Conservation (phyloP, 2,329 filamentous ascomycete genomes). For the Hypoxylon sp. region DNA sequence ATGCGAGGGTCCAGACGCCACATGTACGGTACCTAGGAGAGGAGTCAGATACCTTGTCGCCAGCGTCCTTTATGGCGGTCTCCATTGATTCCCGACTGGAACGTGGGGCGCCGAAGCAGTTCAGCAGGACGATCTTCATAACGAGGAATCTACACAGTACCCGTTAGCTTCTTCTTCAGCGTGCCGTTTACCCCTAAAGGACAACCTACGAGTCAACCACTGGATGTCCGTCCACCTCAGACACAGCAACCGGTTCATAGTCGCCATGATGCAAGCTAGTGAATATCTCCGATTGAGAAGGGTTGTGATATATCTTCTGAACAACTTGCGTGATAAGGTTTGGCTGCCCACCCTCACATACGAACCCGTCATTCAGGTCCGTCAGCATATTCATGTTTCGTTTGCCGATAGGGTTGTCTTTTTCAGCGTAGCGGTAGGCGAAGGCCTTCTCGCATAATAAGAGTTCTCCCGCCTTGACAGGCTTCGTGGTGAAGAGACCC, state of each 20-base stretch:
- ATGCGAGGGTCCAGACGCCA: slow-evolving; percentile 65
- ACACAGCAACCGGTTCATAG: slow-evolving; percentile 54
- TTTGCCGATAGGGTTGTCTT: slow-evolving; percentile 35
- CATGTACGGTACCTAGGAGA: slow-evolving; percentile 45
- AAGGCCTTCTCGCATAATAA: slow-evolving; percentile 72
- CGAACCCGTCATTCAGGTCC: slow-evolving; percentile 54
- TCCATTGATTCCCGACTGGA: slow-evolving; percentile 36
- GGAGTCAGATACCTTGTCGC: too few relatives aligned
- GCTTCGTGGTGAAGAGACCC: slow-evolving; percentile 66
- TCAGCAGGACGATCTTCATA: slow-evolving; percentile 59
- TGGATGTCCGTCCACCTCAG: slow-evolving; percentile 56
- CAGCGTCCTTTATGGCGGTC: too few relatives aligned
- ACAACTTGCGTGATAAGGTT: slow-evolving; percentile 59
- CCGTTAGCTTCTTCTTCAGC: slow-evolving; percentile 1
- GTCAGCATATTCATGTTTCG: slow-evolving; percentile 55
- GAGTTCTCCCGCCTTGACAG: slow-evolving; percentile 65
- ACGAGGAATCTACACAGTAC: slow-evolving; percentile 60
- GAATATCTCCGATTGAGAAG: slow-evolving; percentile 54
- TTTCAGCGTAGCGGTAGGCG: slow-evolving; percentile 56
- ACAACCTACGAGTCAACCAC: slow-evolving; percentile 63
- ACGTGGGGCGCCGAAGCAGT: slow-evolving; percentile 59
- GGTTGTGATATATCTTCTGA: slow-evolving; percentile 64
- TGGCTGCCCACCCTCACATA: slow-evolving; percentile 58
- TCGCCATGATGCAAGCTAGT: slow-evolving; percentile 59
- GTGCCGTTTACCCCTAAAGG: neutral